Base-by-base conservation (phyloP, 2,329 filamentous ascomycete genomes). In the Grosmannia clavigera region DNA sequence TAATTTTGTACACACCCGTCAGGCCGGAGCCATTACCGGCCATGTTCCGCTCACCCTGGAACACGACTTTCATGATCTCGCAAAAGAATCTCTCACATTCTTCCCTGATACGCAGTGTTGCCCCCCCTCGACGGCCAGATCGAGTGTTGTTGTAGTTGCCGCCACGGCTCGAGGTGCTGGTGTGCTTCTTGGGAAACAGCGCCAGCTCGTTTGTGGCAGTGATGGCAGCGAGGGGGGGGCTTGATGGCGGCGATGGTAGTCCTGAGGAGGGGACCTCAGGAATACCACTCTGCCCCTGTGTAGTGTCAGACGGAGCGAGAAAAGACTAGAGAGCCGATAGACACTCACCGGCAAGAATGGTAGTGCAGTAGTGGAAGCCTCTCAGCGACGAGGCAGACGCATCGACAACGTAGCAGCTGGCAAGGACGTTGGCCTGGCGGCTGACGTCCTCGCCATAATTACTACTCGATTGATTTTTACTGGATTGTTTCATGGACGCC, bases 1-100 rank as follows among this genome's bases (percentile, higher is more conserved):
- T 27, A 12, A 29, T 67, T 54, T 40, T 40, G 59, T 73, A 71
- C 84, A 85, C 84, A 92, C 84, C 86, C 84, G 88, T 85, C 82
- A 87, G 86, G 84, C 87, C 83, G 84, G 89, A 92, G 87, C 84
- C 87, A 84, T 85, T 81, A 79, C 78, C 77, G 74, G 76, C 82
- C 81, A 78, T 75, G 77, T 85, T 85, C 88, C 87, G 85, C 90
- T 95, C 91, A 95, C 90, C 92, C 82, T 87, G 88, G 85, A 96
- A 96, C 80, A 89, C 87, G 79, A 86, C 79, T 78, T 84, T 88
- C 85, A 96, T 89, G 82, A 86, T 87, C 87, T 92, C 90, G 79
- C 92, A 96, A 84, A 96, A 95, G 87, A 96, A 92, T 82, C 92
- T 96, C 91, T 96, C 92, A 96, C 92, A 95, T 90, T 96, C 91